Percentiles rank a stretch among this genome's conserved stretches.
phyloP scores from a whole-genome alignment of 441 rosid genomes.

The Erodium texanum region DNA sequence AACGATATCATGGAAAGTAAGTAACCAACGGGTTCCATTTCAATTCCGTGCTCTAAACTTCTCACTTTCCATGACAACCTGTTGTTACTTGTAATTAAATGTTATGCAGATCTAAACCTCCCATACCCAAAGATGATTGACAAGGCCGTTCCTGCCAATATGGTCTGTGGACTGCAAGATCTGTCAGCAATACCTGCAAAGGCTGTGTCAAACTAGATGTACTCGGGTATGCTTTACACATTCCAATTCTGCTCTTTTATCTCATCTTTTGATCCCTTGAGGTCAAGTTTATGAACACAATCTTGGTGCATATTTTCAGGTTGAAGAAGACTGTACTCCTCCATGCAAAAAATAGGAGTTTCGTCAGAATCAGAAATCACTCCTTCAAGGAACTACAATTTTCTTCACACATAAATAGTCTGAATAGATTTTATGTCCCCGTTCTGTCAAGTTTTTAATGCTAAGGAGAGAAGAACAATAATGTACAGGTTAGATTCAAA shows the following conservation, averaged over 20 bases:
- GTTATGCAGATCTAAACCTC: slow-evolving; percentile 54
- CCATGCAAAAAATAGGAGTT: background rate
- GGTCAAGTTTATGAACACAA: too few relatives aligned
- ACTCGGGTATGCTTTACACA: background rate
- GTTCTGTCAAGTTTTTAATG: background rate
- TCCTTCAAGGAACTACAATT: background rate
- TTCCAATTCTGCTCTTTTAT: too few relatives aligned
- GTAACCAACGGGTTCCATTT: slow-evolving; percentile 13
- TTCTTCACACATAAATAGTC: background rate
- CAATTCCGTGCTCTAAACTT: too few relatives aligned
- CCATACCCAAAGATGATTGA: slow-evolving; percentile 89
- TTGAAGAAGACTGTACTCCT: background rate
- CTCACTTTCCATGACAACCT: background rate
- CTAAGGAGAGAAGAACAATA: background rate
- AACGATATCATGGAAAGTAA: slow-evolving; percentile 68
- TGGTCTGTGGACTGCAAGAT: slow-evolving; percentile 90
- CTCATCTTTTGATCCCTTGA: too few relatives aligned
- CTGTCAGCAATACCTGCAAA: slow-evolving; percentile 26
- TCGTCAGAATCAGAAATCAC: background rate
- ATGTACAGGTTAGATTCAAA: background rate
- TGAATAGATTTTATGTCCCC: background rate
- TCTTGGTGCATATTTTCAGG: background rate
- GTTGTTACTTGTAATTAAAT: background rate
- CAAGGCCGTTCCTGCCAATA: slow-evolving; percentile 69
- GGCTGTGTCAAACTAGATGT: slow-evolving; percentile 3